Evolutionary conservation across 495 filamentous ascomycete species (phyloP).

Genomic region (Chaetomium tenue): DNA sequence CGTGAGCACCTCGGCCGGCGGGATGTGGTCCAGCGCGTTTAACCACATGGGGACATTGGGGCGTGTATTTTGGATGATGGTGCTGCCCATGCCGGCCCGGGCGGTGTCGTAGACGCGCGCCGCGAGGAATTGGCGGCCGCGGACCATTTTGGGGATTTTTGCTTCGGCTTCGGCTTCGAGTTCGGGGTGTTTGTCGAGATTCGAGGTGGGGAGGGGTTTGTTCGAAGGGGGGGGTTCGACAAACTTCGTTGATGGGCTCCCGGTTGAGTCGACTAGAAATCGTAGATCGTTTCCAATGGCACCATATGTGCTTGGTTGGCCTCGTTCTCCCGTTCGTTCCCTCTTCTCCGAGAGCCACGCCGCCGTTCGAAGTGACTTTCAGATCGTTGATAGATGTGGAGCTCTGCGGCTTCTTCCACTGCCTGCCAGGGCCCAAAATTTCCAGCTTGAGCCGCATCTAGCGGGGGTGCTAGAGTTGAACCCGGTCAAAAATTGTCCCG

Average conservation of each 20-base stretch:
- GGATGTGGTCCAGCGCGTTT: conserved; percentile 66
- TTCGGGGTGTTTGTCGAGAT: conserved; percentile 1
- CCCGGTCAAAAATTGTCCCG: conserved; percentile 25
- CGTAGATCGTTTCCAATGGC: too few species aligned
- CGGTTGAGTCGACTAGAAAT: too few species aligned
- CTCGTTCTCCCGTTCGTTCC: too few species aligned
- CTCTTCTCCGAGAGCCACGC: too few species aligned
- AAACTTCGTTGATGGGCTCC: too few species aligned
- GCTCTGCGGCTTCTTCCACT: conserved; percentile 15
- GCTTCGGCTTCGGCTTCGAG: not conserved
- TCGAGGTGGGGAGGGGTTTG: too few species aligned
- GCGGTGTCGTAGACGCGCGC: conserved; percentile 69
- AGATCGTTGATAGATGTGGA: conserved; percentile 7
- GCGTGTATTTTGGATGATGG: conserved; percentile 31
- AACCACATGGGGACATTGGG: conserved; percentile 65
- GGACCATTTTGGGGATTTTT: conserved; percentile 22
- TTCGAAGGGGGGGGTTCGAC: too few species aligned
- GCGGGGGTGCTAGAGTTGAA: not conserved
- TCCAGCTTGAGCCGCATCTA: conserved; percentile 2
- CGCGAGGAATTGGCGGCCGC: conserved; percentile 63
- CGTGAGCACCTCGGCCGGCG: conserved; percentile 73
- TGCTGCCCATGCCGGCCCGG: conserved; percentile 53
- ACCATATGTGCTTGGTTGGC: too few species aligned
- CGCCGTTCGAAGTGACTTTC: too few species aligned
- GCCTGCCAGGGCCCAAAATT: conserved; percentile 11